Evolutionary conservation across 2,329 filamentous ascomycete genomes (phyloP).

Genomic region (Aspergillus clavatus): DNA sequence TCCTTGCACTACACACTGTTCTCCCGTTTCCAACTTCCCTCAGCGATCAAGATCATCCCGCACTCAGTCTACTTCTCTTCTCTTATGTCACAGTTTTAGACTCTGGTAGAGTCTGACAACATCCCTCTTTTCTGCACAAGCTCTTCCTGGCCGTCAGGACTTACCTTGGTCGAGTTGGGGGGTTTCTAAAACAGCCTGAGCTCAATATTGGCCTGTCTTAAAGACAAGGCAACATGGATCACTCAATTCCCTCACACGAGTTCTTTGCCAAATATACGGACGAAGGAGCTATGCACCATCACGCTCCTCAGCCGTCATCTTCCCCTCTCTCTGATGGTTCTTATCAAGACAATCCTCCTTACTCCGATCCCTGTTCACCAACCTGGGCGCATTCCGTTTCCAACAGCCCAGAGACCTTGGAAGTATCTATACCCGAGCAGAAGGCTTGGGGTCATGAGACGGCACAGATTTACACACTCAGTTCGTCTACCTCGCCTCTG

Average conservation of each 20-base stretch:
- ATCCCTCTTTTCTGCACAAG: background rate
- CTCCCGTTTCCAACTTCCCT: too few relatives aligned
- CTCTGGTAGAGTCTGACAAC: background rate
- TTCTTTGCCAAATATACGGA: constrained; percentile 20
- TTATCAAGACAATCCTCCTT: constrained; percentile 11
- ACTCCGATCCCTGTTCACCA: constrained; percentile 14
- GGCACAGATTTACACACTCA: constrained; percentile 10
- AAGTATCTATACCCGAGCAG: constrained; percentile 14
- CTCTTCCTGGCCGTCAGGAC: background rate
- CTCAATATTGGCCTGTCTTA: constrained; percentile 2
- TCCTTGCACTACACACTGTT: background rate
- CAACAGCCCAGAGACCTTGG: constrained; percentile 15
- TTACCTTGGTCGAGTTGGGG: background rate
- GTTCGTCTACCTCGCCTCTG: constrained; percentile 10
- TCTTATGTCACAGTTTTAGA: background rate
- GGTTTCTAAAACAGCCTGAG: background rate
- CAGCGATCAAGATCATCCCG: too few relatives aligned
- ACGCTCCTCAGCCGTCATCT: constrained; percentile 14
- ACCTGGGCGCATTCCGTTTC: constrained; percentile 23
- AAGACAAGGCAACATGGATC: constrained; percentile 21
- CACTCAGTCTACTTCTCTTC: background rate
- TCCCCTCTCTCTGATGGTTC: constrained; percentile 10
- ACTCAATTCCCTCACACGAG: constrained; percentile 14
- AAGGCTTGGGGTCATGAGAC: constrained; percentile 11
- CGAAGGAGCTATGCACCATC: constrained; percentile 17